These are phyloP conservation scores for Gautieria morchelliformis DNA, from an alignment of 768 basidiomycete genomes.

Conservation along the genomic window DNA sequence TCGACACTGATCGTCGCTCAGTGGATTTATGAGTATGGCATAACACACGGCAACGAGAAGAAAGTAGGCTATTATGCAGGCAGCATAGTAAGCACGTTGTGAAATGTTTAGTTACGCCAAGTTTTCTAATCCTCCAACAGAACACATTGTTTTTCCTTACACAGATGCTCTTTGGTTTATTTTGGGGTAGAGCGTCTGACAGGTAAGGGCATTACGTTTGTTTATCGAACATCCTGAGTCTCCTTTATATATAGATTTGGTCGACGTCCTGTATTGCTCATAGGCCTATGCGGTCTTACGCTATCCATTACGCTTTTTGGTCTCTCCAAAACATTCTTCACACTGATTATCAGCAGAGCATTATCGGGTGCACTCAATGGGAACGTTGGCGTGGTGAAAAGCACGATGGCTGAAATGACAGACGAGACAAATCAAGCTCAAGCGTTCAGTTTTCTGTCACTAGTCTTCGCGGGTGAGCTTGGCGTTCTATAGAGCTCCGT, in stretches of 20 bases:
- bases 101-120: too few relatives aligned
- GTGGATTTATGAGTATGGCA: background rate
- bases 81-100: background rate
- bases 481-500: too few relatives aligned
- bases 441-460: background rate
- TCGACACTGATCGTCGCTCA: background rate
- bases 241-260: background rate
- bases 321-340: too few relatives aligned
- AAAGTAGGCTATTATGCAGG: background rate
- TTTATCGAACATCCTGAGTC: too few relatives aligned
- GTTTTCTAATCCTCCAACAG: background rate
- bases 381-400: too few relatives aligned
- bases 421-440: constrained; percentile 3
- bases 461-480: background rate
- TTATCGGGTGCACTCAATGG: too few relatives aligned
- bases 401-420: too few relatives aligned
- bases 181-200: background rate
- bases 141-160: too few relatives aligned
- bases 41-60: background rate
- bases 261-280: too few relatives aligned
- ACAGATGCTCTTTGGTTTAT: background rate
- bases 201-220: background rate
- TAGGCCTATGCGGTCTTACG: too few relatives aligned
- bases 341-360: too few relatives aligned
- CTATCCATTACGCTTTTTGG: too few relatives aligned